Evolutionary conservation across 2,329 filamentous ascomycete species (phyloP).

Genomic region (Catunica adiposa): DNA sequence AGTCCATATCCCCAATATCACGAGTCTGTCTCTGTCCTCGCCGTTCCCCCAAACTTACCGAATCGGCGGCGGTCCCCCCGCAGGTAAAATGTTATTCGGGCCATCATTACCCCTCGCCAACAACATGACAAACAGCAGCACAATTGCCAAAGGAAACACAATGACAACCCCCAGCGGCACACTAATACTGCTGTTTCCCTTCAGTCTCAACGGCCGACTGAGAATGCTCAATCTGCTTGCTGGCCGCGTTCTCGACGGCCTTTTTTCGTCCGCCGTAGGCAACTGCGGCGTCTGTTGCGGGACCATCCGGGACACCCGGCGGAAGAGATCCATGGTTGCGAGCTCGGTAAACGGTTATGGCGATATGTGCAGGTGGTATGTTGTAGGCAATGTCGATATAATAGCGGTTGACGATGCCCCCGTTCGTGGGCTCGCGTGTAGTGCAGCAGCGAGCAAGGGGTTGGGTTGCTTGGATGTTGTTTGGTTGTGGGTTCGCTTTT

Average conservation of each 20-base stretch:
- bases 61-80: slow-evolving; percentile 76
- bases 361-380: not conserved
- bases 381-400: too few relatives aligned
- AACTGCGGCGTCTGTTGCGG: slow-evolving; percentile 29
- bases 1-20: not conserved
- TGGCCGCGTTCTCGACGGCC: slow-evolving; percentile 23
- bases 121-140: slow-evolving; percentile 80
- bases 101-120: slow-evolving; percentile 62
- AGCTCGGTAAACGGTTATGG: not conserved
- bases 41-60: slow-evolving; percentile 39
- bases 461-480: too few relatives aligned
- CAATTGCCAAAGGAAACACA: slow-evolving; percentile 80
- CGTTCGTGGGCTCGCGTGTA: too few relatives aligned
- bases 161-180: slow-evolving; percentile 85
- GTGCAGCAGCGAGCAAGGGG: too few relatives aligned
- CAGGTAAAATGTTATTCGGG: slow-evolving; percentile 68
- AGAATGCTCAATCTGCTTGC: slow-evolving; percentile 58
- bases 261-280: slow-evolving; percentile 37
- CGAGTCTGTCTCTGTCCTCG: not conserved
- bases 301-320: slow-evolving; percentile 36
- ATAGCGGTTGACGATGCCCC: too few relatives aligned
- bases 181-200: slow-evolving; percentile 81
- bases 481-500: too few relatives aligned
- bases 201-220: slow-evolving; percentile 68
- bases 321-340: slow-evolving; percentile 38